A percentile compares a stretch with the other conserved stretches of the same genome.
phyloP scores from a whole-genome alignment of 2,329 filamentous ascomycete species.

The Calonectria leucothoes region DNA sequence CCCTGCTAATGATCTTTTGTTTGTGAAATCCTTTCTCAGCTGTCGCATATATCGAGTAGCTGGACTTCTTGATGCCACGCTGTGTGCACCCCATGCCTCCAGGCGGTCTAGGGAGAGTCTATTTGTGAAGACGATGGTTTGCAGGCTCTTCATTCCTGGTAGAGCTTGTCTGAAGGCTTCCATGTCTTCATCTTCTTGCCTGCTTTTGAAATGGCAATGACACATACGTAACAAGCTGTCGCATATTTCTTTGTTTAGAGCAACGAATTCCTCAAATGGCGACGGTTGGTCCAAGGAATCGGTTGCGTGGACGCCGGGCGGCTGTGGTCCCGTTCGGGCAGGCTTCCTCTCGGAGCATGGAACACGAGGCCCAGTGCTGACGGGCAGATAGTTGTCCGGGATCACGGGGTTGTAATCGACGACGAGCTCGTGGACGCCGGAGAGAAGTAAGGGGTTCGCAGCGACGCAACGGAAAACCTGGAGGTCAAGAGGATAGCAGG shows the following conservation, averaged over 20 bases:
- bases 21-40: background rate
- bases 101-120: conserved; percentile 4
- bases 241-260: background rate
- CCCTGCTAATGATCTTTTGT: conserved; percentile 8
- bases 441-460: background rate
- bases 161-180: background rate
- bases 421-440: conserved; percentile 10
- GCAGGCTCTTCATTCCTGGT: background rate
- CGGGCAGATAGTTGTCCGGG: too few species aligned
- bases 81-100: background rate
- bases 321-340: too few species aligned
- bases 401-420: conserved; percentile 26
- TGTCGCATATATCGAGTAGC: background rate
- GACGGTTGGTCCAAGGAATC: background rate
- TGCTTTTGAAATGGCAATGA: background rate
- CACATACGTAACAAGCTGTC: background rate
- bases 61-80: conserved; percentile 3
- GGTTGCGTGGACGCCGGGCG: too few species aligned
- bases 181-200: background rate
- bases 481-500: conserved; percentile 23
- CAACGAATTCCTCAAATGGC: background rate
- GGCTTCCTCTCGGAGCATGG: too few species aligned
- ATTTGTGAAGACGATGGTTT: background rate
- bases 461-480: conserved; percentile 5
- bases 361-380: too few species aligned